Evolutionary conservation across 139 green algal species (phyloP).

Genomic region (Mychonastes homosphaera): DNA sequence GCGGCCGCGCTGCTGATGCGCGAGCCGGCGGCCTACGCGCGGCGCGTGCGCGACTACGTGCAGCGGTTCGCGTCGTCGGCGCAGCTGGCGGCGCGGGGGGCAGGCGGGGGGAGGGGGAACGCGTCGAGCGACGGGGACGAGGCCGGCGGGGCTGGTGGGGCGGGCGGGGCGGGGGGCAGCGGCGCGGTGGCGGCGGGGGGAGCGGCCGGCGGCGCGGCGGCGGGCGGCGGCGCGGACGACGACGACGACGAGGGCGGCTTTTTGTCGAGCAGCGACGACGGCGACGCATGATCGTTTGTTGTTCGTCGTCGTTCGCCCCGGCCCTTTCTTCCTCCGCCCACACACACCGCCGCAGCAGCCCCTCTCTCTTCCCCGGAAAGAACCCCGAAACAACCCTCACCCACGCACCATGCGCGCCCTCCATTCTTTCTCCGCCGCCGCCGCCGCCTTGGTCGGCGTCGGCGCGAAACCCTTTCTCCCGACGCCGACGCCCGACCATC

Average conservation of each 20-base stretch:
- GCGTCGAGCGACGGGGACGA: slow-evolving; percentile 23
- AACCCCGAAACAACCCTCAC: no score
- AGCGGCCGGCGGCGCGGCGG: not conserved
- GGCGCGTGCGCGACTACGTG: slow-evolving; percentile 84
- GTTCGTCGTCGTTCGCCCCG: no score
- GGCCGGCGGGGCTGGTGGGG: slow-evolving; percentile 34
- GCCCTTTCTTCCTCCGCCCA: no score
- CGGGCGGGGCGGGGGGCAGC: slow-evolving; percentile 11
- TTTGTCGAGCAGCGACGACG: slow-evolving; percentile 58
- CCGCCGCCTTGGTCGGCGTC: no score
- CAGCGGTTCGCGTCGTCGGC: slow-evolving; percentile 51
- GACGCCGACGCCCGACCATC: no score
- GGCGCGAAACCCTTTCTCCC: no score
- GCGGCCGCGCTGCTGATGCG: slow-evolving; percentile 94
- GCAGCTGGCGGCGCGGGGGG: slow-evolving; percentile 23
- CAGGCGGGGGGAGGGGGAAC: not conserved
- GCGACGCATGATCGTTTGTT: slow-evolving; percentile 27
- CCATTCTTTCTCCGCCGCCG: no score
- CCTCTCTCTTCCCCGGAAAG: no score
- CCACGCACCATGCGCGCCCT: no score
- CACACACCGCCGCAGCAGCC: no score
- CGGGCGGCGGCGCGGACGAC: slow-evolving; percentile 11
- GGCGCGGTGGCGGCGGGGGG: no score
- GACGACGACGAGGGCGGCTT: slow-evolving; percentile 38
- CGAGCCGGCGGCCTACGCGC: slow-evolving; percentile 79